A percentile compares a stretch with the other conserved stretches of the same genome.
Evolutionary conservation across 805 yeast genomes (phyloP).

Genomic region (Suhomyces prunicola): DNA sequence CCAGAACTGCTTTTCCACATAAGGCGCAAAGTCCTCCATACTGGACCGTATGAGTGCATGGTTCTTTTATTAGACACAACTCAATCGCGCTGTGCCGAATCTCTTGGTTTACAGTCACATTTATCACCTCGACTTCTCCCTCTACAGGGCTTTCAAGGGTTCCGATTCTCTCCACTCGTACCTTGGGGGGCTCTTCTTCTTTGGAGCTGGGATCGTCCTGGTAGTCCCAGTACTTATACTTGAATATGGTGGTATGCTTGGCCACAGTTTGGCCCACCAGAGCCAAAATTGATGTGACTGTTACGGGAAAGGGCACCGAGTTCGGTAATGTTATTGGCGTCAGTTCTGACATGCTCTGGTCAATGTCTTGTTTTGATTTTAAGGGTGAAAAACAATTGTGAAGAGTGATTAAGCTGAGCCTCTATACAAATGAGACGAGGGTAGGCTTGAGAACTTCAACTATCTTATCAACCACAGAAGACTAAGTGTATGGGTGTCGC

Average conservation of each 20-base stretch:
- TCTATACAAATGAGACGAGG: not conserved
- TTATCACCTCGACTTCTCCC: constrained; percentile 57
- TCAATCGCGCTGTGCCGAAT: constrained; percentile 45
- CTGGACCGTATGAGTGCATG: constrained; percentile 89
- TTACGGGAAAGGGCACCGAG: constrained; percentile 66
- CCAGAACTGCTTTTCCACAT: constrained; percentile 77
- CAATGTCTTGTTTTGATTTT: not conserved
- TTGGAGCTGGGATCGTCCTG: constrained; percentile 51
- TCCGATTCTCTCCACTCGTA: constrained; percentile 66
- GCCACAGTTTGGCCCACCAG: constrained; percentile 44
- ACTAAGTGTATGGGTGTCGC: not conserved
- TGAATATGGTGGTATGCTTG: constrained; percentile 53
- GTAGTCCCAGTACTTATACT: constrained; percentile 66
- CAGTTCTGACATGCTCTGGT: constrained; percentile 26
- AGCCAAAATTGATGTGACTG: constrained; percentile 49
- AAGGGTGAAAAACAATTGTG: not conserved
- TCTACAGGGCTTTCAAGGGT: constrained; percentile 80
- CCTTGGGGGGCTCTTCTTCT: constrained; percentile 40
- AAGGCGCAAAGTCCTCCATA: constrained; percentile 93
- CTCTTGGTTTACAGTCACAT: constrained; percentile 57
- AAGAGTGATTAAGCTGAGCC: not conserved
- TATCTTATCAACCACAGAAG: not conserved
- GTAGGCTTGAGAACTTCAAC: not conserved
- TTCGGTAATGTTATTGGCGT: constrained; percentile 58
- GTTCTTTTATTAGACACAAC: constrained; percentile 64